Percentiles rank a stretch among this genome's conserved stretches.
phyloP scores from a whole-genome alignment of 306 rosid genomes.

The Elaeagnus macrophylla region DNA sequence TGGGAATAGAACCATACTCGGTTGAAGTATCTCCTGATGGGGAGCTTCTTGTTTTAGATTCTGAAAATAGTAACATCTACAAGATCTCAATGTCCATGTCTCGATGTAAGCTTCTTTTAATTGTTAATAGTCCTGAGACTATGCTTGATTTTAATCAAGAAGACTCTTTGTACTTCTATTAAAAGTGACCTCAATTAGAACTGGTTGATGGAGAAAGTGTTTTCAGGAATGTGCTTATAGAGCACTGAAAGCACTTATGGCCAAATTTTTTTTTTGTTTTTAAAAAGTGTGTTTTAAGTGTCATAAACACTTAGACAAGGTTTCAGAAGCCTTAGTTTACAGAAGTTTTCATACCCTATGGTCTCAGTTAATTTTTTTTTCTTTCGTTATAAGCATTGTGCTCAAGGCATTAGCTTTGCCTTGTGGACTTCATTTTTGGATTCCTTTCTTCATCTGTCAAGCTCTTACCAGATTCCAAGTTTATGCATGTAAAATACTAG shows the following conservation, averaged over 20 bases:
- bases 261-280: too few species aligned
- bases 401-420: constrained; percentile 27
- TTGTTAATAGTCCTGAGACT: not conserved
- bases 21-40: constrained; percentile 60
- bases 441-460: constrained; percentile 29
- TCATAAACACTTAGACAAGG: too few species aligned
- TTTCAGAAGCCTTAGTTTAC: not conserved
- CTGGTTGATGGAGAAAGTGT: too few species aligned
- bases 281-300: too few species aligned
- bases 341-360: constrained; percentile 1
- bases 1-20: constrained; percentile 88
- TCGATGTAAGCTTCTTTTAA: constrained; percentile 45
- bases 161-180: too few species aligned
- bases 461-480: constrained; percentile 14
- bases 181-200: too few species aligned
- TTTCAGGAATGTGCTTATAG: too few species aligned
- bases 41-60: constrained; percentile 78
- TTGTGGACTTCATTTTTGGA: constrained; percentile 25
- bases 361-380: constrained; percentile 8
- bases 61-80: constrained; percentile 80
- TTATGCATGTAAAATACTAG: constrained; percentile 16
- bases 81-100: constrained; percentile 68
- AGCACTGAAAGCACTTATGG: too few species aligned
- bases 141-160: not conserved
- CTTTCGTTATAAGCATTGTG: constrained; percentile 17